Evolutionary conservation across 192 early-diverging fungal genomes (phyloP), one percentile per base, ranked within the genome.

Genomic region (Jimgerdemannia lactiflua): DNA sequence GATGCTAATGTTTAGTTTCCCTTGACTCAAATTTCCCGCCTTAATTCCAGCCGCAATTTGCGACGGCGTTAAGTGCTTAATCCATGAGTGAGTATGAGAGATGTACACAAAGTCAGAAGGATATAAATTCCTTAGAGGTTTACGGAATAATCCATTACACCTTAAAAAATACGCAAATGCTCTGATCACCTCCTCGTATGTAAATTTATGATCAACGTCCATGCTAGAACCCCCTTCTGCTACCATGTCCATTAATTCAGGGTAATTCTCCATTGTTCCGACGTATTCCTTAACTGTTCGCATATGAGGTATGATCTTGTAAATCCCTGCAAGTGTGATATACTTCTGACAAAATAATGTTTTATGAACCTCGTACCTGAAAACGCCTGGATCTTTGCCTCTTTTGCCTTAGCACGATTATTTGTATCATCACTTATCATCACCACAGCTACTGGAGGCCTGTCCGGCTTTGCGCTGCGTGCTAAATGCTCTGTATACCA

Each of bases 191-290:
- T 92, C 92, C 40, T 91, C 86, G 77, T 92, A 93, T 17, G 84
- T 70, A 64, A 90, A 86, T 69, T 86, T 86, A 74, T 90, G 88
- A 41, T 85, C 87, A 4, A 76, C 39, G 8, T 73, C 83, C 14
- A 82, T 77, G 20, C 71, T 69, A 4, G 90, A 85, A 44, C 77
- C 84, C 3, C 86, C 82, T 40, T 78, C 75, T 42, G 90, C 88
- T 70, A 97, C 89, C 93, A 99, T 96, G 71, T 99, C 96, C 67
- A 93, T 76, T n/a, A 99, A 86, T 79, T 98, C 95, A 4, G 95
- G 95, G 64, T 86, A 82, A 70, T 92, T 92, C n/a, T 71, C 82
- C 74, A 94, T 84, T 67, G 49, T 14, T 2, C 90, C 82, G 6
- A 97, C 91, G 78, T 94, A 98, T 76, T 95, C 87, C 42, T 87